Evolutionary conservation across 75 land plant genomes (phyloP), one percentile per base, ranked within the genome.

Genomic region (Selaginella moellendorffii): DNA sequence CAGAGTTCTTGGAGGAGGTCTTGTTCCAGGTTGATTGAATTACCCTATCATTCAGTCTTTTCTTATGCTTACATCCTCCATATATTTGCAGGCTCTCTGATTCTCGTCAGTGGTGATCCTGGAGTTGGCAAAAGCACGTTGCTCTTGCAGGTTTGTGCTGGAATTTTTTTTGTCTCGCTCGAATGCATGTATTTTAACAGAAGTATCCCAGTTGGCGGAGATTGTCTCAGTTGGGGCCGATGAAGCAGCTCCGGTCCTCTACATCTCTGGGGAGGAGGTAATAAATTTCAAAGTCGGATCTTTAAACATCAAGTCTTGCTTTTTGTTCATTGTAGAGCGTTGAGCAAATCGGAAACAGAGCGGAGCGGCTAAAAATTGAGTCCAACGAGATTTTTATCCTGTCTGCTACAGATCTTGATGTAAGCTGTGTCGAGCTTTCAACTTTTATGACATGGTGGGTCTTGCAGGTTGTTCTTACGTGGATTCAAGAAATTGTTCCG

Each of bases 101-200:
- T 88, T 62, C 81, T 92, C 53, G 63, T 92, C 53, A 86, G 97
- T 65, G 97, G 97, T 65, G 97, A 92, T 78, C 97, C 97, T 54
- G 97, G 97, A 72, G 86, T 88, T 65, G 97, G 97, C 26, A 92
- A 92, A 66, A 92, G 97, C 46, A 88, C 97, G 28, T 72, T 92
- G 18, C 67, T 92, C 51, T 74, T 92, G 68, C 97, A 92, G 95
- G 97, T 88, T 21, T 14, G 1, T 24, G 28, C 18, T 17, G 26
- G 14, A 24, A 5, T 5, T 54, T 54, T 27, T 10, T 62, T 62
- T n/a, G n/a, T n/a, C n/a, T n/a, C n/a, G n/a, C n/a, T n/a, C n/a
- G n/a, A n/a, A n/a, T n/a, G n/a, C n/a, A n/a, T n/a, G n/a, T n/a
- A n/a, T n/a, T n/a, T n/a, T n/a, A n/a, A n/a, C n/a, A n/a, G n/a